A percentile compares a stretch with the other conserved stretches of the same genome.
Evolutionary conservation across 305 asterid species (phyloP).

Genomic region (Solanum aculeatissimum): DNA sequence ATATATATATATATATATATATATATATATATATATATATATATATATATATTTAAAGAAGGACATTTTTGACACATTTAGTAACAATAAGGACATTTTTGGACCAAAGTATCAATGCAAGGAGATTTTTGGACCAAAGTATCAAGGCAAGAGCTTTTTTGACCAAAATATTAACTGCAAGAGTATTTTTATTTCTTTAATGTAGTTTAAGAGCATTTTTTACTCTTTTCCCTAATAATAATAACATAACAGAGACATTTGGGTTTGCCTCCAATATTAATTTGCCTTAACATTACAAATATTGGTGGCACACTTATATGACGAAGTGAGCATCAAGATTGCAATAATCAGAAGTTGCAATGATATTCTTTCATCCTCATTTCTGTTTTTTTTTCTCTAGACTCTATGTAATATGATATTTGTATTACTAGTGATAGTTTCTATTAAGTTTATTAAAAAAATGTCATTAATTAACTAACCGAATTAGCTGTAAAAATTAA

Average conservation of each 20-base stretch:
- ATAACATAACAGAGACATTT: not conserved
- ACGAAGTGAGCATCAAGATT: not conserved
- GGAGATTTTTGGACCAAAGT: too few relatives aligned
- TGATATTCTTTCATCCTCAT: not conserved
- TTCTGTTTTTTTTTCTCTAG: not conserved
- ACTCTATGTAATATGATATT: not conserved
- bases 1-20: too few relatives aligned
- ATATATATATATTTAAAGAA: too few relatives aligned
- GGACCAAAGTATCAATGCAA: too few relatives aligned
- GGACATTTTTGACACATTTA: too few relatives aligned
- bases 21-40: too few relatives aligned
- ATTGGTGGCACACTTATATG: not conserved
- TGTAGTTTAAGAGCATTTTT: too few relatives aligned
- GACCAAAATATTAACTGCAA: too few relatives aligned
- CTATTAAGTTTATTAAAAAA: not conserved
- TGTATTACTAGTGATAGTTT: not conserved
- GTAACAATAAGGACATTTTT: too few relatives aligned
- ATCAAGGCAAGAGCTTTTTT: too few relatives aligned
- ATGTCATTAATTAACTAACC: not conserved
- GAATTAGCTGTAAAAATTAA: not conserved
- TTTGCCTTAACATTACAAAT: not conserved
- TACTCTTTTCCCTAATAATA: too few relatives aligned
- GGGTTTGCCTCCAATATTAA: not conserved
- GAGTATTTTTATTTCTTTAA: too few relatives aligned
- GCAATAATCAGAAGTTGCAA: not conserved